Conservation (phyloP, 164 flowering plant genomes). For the Magnolia sinica region DNA sequence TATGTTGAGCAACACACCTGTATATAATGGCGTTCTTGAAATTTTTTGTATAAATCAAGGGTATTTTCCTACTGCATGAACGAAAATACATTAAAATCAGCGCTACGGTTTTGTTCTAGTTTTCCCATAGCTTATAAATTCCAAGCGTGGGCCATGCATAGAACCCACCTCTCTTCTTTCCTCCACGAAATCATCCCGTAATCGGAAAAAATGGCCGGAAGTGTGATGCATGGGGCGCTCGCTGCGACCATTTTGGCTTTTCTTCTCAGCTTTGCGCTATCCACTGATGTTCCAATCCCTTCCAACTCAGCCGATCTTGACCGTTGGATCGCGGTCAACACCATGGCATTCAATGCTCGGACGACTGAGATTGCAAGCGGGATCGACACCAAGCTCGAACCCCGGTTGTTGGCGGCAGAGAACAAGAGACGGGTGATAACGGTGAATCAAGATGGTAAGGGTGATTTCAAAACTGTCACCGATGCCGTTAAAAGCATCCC, state of each 20-base stretch:
- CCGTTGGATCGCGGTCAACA: neutral
- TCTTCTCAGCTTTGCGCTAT: neutral
- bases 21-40: no score
- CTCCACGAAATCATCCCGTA: no score
- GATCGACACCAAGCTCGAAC: slow-evolving; percentile 19
- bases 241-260: no score
- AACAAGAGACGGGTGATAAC: slow-evolving; percentile 21
- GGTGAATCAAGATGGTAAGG: slow-evolving; percentile 46
- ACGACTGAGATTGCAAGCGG: neutral
- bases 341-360: neutral
- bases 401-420: slow-evolving; percentile 38
- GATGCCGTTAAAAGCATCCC: slow-evolving; percentile 59
- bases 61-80: neutral
- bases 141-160: no score
- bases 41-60: neutral
- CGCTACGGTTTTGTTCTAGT: neutral
- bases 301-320: neutral
- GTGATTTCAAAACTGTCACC: slow-evolving; percentile 51
- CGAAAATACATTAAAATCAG: neutral
- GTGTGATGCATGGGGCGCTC: no score
- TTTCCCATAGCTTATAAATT: no score
- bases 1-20: no score
- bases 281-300: neutral
- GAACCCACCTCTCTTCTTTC: neutral
- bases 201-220: neutral